These are phyloP conservation scores for Posidonia oceanica DNA, from an alignment of 116 monocot species.

Conservation along the genomic window DNA sequence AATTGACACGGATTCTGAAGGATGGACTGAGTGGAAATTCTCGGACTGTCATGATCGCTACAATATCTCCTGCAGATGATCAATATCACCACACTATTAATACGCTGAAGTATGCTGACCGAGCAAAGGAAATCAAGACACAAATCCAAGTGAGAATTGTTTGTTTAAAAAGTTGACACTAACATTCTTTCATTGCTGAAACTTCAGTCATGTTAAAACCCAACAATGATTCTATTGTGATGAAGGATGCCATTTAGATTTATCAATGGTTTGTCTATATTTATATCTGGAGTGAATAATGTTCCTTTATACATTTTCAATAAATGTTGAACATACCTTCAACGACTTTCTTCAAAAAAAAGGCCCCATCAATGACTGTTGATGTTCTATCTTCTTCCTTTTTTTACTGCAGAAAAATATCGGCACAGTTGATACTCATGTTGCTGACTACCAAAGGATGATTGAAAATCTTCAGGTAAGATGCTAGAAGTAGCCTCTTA, in stretches of 20 bases:
- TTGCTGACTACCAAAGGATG: slow-evolving; percentile 88
- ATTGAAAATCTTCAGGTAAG: slow-evolving; percentile 91
- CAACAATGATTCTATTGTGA: too few species aligned
- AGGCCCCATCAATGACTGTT: background rate
- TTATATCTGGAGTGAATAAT: too few species aligned
- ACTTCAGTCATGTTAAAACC: too few species aligned
- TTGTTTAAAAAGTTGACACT: too few species aligned
- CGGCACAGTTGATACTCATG: slow-evolving; percentile 84
- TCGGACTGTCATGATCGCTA: slow-evolving; percentile 95
- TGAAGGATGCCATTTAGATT: too few species aligned
- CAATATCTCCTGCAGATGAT: slow-evolving; percentile 88
- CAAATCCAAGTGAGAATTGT: slow-evolving; percentile 60
- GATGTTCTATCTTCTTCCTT: background rate
- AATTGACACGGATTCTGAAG: slow-evolving; percentile 91
- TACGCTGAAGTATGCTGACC: slow-evolving; percentile 96
- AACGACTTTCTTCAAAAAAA: background rate
- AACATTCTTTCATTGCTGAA: too few species aligned
- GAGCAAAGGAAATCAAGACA: slow-evolving; percentile 98
- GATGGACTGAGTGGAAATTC: slow-evolving; percentile 98
- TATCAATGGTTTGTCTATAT: too few species aligned
- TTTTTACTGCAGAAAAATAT: slow-evolving; percentile 68
- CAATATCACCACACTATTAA: slow-evolving; percentile 95
- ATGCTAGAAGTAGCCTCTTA: background rate
- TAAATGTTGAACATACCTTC: too few species aligned
- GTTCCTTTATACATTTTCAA: too few species aligned